Evolutionary conservation across 2,329 filamentous ascomycete genomes (phyloP).

Genomic region (Fusarium scirpi): DNA sequence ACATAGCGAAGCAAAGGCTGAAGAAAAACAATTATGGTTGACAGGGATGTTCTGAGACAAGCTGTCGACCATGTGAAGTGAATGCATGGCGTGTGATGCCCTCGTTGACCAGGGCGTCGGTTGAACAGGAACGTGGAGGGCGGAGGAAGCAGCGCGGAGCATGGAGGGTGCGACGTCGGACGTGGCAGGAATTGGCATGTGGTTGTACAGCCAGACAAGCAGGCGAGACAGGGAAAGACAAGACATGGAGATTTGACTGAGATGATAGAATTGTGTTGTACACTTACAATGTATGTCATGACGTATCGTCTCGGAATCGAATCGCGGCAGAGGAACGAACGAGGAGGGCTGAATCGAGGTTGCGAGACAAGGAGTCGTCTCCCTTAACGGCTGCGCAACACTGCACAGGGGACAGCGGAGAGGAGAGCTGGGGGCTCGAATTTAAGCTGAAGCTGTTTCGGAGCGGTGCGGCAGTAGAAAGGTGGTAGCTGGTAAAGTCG

Average conservation of each 20-base stretch:
- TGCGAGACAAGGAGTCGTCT: conserved; percentile 31
- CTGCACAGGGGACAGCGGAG: conserved; percentile 15
- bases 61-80: conserved; percentile 33
- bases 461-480: conserved; percentile 17
- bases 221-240: conserved; percentile 13
- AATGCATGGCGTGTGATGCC: conserved; percentile 39
- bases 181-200: conserved; percentile 41
- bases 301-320: conserved; percentile 48
- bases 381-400: conserved; percentile 28
- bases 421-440: conserved; percentile 18
- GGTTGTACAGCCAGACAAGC: conserved; percentile 26
- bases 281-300: conserved; percentile 58
- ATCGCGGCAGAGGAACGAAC: conserved; percentile 26
- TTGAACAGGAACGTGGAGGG: conserved; percentile 39
- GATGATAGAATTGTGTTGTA: conserved; percentile 26
- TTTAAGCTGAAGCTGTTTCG: conserved; percentile 25
- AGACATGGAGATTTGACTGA: conserved; percentile 32
- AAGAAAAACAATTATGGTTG: conserved; percentile 21
- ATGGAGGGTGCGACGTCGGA: conserved; percentile 41
- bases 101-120: conserved; percentile 36
- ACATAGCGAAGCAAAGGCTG: conserved; percentile 33
- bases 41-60: conserved; percentile 37
- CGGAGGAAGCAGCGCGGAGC: conserved; percentile 29
- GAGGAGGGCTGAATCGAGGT: conserved; percentile 22
- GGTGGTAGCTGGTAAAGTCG: conserved; percentile 7